Percentiles rank a stretch among this genome's conserved stretches.
Conservation (phyloP, 352 stramenopile species). For the Phytopythium aichiense region DNA sequence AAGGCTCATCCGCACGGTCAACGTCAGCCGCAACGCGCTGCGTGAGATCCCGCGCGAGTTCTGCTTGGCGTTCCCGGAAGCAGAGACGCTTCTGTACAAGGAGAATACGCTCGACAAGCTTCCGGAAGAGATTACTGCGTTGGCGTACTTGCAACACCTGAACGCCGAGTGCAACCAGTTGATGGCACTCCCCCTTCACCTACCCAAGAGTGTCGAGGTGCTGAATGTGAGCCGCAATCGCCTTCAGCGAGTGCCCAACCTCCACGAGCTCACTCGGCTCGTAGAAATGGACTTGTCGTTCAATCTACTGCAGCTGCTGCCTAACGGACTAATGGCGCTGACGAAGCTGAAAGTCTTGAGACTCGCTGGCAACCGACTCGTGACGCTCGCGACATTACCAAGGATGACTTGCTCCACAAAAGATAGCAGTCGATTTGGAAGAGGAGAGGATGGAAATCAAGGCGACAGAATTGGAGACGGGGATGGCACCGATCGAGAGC, state of each 20-base stretch:
- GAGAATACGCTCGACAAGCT: slow-evolving; percentile 55
- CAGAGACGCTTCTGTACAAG: slow-evolving; percentile 48
- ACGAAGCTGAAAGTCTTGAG: slow-evolving; percentile 37
- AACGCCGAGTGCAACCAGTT: slow-evolving; percentile 64
- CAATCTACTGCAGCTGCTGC: slow-evolving; percentile 60
- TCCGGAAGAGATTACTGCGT: slow-evolving; percentile 18
- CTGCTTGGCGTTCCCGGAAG: slow-evolving; percentile 44
- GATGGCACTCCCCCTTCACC: slow-evolving; percentile 24
- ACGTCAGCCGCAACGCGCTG: slow-evolving; percentile 66
- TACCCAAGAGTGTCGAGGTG: slow-evolving; percentile 32
- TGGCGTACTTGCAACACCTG: slow-evolving; percentile 37
- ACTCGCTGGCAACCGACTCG: slow-evolving; percentile 52
- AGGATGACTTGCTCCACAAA: slow-evolving; percentile 12
- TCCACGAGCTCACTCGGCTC: slow-evolving; percentile 43
- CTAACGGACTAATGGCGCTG: slow-evolving; percentile 40
- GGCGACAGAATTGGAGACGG: slow-evolving; percentile 12
- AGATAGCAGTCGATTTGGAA: neutral
- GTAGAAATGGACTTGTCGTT: slow-evolving; percentile 53
- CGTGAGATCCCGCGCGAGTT: slow-evolving; percentile 53
- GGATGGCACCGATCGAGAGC: slow-evolving; percentile 10
- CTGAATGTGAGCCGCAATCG: slow-evolving; percentile 52
- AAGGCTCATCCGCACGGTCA: slow-evolving; percentile 49
- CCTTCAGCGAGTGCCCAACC: slow-evolving; percentile 34
- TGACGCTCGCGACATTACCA: slow-evolving; percentile 53
- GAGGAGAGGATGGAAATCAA: neutral